Conservation (phyloP, 768 basidiomycete species). For the Fistulinella prunicolor region DNA sequence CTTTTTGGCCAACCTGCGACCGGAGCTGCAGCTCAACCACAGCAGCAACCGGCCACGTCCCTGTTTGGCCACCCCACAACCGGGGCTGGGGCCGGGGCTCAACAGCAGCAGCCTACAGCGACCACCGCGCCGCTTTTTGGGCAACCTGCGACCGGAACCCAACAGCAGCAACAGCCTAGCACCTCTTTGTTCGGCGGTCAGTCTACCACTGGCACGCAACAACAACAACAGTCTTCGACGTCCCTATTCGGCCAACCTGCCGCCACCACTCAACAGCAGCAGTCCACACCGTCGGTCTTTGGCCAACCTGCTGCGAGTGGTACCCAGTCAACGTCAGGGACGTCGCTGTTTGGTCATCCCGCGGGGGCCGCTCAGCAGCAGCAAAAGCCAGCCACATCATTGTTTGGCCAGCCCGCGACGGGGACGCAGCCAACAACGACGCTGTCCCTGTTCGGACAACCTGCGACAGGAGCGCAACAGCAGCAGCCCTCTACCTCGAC, state of each 20-base stretch:
- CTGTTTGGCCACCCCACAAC: constrained; percentile 35
- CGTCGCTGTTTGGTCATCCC: constrained; percentile 39
- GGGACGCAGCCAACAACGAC: background rate
- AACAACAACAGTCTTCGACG: constrained; percentile 14
- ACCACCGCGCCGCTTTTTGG: constrained; percentile 19
- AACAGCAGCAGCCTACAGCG: constrained; percentile 13
- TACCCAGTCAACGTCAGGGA: constrained; percentile 25
- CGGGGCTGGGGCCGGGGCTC: constrained; percentile 4
- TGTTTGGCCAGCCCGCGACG: background rate
- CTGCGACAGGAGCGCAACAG: constrained; percentile 16
- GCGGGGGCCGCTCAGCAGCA: background rate
- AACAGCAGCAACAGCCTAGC: constrained; percentile 26
- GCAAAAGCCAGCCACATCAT: background rate
- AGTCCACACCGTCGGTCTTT: constrained; percentile 26
- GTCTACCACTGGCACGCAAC: constrained; percentile 7
- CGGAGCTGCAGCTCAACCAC: constrained; percentile 19
- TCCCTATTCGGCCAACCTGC: constrained; percentile 30
- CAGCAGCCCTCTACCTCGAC: constrained; percentile 5
- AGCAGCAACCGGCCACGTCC: constrained; percentile 30
- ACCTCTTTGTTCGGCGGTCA: constrained; percentile 29
- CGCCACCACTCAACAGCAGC: constrained; percentile 34
- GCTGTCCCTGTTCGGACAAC: constrained; percentile 32
- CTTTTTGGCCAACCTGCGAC: constrained; percentile 12
- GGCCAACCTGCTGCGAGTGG: constrained; percentile 25
- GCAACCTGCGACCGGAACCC: constrained; percentile 27